Percentiles rank a stretch among this genome's conserved stretches.
Evolutionary conservation across 1,139 yeast species (phyloP).

Genomic region (Taphrina flavorubra): DNA sequence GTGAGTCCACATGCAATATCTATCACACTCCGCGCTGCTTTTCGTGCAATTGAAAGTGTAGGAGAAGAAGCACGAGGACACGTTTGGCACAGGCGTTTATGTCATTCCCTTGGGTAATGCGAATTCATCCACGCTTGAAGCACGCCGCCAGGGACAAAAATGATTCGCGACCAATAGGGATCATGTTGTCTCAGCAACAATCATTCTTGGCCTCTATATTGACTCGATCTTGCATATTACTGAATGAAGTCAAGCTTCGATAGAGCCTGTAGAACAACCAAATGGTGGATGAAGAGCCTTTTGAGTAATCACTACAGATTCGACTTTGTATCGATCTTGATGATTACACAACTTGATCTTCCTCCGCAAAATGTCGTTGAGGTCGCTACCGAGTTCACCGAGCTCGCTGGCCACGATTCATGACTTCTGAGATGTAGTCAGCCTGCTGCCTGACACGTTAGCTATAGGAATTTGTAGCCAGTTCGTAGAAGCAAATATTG

Average conservation of each 20-base stretch:
- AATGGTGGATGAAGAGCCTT: not conserved
- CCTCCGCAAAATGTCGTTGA: no score
- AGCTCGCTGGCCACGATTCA: no score
- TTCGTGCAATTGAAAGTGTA: no score
- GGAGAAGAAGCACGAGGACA: no score
- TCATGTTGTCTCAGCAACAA: constrained; percentile 20
- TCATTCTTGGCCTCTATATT: constrained; percentile 32
- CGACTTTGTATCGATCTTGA: not conserved
- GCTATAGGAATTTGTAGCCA: no score
- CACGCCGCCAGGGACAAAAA: constrained; percentile 25
- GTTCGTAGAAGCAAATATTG: no score
- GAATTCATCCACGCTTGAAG: constrained; percentile 16
- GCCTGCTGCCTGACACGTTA: no score
- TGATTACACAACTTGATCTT: not conserved
- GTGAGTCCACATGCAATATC: not conserved
- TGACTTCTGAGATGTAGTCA: no score
- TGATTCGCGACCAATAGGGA: constrained; percentile 35
- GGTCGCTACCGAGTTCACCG: no score
- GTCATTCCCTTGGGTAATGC: constrained; percentile 38
- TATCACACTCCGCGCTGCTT: not conserved
- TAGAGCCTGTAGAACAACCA: constrained; percentile 18
- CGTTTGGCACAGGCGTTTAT: not conserved
- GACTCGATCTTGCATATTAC: constrained; percentile 21
- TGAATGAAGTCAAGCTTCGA: constrained; percentile 27
- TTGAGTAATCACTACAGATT: not conserved